phyloP scores from a whole-genome alignment of 2,329 filamentous ascomycete species.

The Fusarium sp. region DNA sequence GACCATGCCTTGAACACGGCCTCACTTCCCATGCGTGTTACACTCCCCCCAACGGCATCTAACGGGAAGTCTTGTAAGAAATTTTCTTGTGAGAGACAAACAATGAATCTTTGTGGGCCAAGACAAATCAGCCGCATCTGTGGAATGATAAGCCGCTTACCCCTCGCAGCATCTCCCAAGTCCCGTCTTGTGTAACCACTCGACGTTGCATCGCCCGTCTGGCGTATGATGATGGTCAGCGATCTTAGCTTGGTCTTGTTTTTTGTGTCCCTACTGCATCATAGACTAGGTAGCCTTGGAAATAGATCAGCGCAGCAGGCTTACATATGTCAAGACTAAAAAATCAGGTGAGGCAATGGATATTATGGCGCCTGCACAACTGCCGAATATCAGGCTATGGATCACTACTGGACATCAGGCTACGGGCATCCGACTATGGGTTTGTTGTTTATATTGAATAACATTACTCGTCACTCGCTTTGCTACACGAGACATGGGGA shows the following conservation, averaged over 20 bases:
- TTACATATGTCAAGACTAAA: neutral
- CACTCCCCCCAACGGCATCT: neutral
- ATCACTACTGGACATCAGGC: neutral
- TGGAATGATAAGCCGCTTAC: constrained; percentile 19
- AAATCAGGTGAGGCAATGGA: neutral
- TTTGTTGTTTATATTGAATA: constrained; percentile 9
- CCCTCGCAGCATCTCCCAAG: constrained; percentile 35
- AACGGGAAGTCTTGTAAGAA: neutral
- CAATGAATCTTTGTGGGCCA: neutral
- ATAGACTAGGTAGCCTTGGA: neutral
- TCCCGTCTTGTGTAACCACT: constrained; percentile 32
- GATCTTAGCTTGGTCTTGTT: neutral
- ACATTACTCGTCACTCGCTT: constrained; percentile 22
- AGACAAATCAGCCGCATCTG: constrained; percentile 19
- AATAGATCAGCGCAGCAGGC: neutral
- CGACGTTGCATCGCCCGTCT: constrained; percentile 13
- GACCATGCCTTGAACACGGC: neutral
- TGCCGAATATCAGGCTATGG: constrained; percentile 2
- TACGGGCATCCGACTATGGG: neutral
- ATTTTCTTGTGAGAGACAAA: constrained; percentile 1
- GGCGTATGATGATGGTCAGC: neutral
- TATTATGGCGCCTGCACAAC: neutral
- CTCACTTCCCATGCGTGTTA: neutral
- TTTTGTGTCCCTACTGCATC: neutral
- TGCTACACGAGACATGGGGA: constrained; percentile 21